Evolutionary conservation across 768 basidiomycete genomes (phyloP).

Genomic region (Pulveroboletus sp.): DNA sequence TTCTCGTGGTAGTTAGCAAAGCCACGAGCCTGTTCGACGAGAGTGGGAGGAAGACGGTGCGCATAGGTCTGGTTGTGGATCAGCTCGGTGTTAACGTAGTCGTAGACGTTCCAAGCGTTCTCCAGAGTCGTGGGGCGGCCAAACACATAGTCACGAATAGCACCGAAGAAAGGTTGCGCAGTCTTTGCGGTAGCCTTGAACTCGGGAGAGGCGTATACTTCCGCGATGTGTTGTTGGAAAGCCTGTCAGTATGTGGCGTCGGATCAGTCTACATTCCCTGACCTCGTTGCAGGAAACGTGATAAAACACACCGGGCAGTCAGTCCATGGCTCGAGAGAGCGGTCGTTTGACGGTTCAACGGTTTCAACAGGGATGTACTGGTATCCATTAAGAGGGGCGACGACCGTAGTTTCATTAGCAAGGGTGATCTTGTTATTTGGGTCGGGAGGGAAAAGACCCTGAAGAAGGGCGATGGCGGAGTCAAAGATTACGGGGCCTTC

Average conservation of each 20-base stretch:
- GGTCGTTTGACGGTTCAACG: slow-evolving; percentile 79
- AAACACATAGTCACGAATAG: slow-evolving; percentile 66
- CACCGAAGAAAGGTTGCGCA: slow-evolving; percentile 61
- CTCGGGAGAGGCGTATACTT: slow-evolving; percentile 55
- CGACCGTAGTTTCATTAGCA: slow-evolving; percentile 69
- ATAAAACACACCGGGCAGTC: slow-evolving; percentile 44
- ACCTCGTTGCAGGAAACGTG: not conserved
- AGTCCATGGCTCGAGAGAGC: slow-evolving; percentile 80
- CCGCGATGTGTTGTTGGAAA: slow-evolving; percentile 59
- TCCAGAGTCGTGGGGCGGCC: slow-evolving; percentile 62
- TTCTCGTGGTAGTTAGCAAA: slow-evolving; percentile 80
- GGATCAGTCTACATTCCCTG: slow-evolving; percentile 9
- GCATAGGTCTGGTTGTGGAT: slow-evolving; percentile 81
- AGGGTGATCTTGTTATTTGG: slow-evolving; percentile 65
- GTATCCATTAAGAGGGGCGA: slow-evolving; percentile 75
- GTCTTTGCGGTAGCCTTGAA: slow-evolving; percentile 59
- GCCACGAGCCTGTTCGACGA: slow-evolving; percentile 67
- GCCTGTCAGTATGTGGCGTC: slow-evolving; percentile 33
- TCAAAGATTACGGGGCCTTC: slow-evolving; percentile 87
- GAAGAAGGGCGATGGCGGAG: slow-evolving; percentile 77
- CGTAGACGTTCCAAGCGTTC: slow-evolving; percentile 76
- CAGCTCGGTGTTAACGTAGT: slow-evolving; percentile 72
- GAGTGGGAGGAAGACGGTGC: slow-evolving; percentile 72
- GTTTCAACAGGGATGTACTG: slow-evolving; percentile 88
- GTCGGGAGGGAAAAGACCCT: slow-evolving; percentile 84